Percentiles rank a stretch among this genome's conserved stretches.
Evolutionary conservation across 306 rosid genomes (phyloP).

Genomic region (Cucurbita pepo): DNA sequence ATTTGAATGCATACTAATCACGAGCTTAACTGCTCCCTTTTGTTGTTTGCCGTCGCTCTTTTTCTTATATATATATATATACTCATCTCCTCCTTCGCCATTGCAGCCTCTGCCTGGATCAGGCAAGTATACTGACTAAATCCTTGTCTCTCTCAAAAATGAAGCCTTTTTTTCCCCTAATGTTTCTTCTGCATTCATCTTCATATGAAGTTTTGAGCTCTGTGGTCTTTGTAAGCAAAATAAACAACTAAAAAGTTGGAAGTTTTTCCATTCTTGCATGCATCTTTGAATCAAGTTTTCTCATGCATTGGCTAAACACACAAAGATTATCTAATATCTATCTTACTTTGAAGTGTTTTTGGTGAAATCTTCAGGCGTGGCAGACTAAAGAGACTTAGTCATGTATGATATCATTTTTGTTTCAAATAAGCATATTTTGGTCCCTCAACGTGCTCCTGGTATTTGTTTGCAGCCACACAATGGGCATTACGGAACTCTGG

Average conservation of each 20-base stretch:
- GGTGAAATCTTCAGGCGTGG: too few relatives aligned
- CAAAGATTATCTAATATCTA: background rate
- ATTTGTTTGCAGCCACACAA: constrained; percentile 20
- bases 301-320: too few relatives aligned
- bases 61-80: background rate
- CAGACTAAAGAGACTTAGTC: too few relatives aligned
- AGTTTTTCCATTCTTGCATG: too few relatives aligned
- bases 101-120: background rate
- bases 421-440: too few relatives aligned
- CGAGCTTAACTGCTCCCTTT: background rate
- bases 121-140: background rate
- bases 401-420: too few relatives aligned
- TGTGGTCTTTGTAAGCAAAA: background rate
- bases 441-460: too few relatives aligned
- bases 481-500: constrained; percentile 19
- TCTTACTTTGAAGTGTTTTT: too few relatives aligned
- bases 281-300: too few relatives aligned
- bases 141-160: too few relatives aligned
- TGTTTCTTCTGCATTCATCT: background rate
- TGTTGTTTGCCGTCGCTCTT: too few relatives aligned
- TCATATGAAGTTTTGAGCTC: background rate
- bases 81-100: background rate
- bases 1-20: background rate
- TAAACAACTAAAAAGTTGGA: too few relatives aligned
- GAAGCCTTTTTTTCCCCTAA: background rate